These are phyloP conservation scores for Pseudomonodictys pantanalensis DNA, from an alignment of 495 filamentous ascomycete species.

Conservation along the genomic window DNA sequence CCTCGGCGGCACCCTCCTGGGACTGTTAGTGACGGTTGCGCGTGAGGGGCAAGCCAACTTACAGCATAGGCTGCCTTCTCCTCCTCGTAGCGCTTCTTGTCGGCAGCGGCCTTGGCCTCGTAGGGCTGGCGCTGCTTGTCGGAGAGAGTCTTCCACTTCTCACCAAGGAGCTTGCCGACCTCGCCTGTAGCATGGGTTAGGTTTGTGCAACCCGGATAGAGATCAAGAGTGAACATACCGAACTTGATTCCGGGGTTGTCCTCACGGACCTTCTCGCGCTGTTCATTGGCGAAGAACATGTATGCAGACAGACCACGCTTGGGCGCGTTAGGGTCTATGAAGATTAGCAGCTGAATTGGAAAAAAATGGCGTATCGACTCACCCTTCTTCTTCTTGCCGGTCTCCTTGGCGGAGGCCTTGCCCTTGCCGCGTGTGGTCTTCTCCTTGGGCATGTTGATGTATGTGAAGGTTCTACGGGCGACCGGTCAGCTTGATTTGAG, in stretches of 20 bases:
- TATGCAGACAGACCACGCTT: conserved; percentile 99
- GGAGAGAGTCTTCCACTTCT: conserved; percentile 94
- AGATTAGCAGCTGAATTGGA: conserved; percentile 12
- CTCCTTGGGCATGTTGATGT: conserved; percentile 72
- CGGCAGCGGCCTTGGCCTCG: conserved; percentile 87
- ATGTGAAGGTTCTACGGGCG: too few species aligned
- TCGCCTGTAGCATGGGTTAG: conserved; percentile 61
- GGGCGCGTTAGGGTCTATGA: conserved; percentile 89
- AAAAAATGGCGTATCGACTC: conserved; percentile 39
- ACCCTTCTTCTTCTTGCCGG: conserved; percentile 83
- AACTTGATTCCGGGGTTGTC: conserved; percentile 98
- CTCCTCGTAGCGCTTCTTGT: conserved; percentile 98
- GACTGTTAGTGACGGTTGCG: not conserved
- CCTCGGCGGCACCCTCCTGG: conserved; percentile 28
- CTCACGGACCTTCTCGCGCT: conserved; percentile 94
- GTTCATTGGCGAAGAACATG: conserved; percentile 99
- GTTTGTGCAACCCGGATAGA: not conserved
- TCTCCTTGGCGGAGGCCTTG: conserved; percentile 48
- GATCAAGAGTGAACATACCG: conserved; percentile 55
- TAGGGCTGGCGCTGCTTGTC: conserved; percentile 88
- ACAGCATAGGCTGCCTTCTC: conserved; percentile 85
- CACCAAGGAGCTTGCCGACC: conserved; percentile 94
- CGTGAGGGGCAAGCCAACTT: conserved; percentile 14
- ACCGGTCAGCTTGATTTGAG: not conserved
- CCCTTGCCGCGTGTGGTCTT: conserved; percentile 58